Base-by-base conservation (phyloP, 106 monocot genomes). In the Vanilla planifolia region DNA sequence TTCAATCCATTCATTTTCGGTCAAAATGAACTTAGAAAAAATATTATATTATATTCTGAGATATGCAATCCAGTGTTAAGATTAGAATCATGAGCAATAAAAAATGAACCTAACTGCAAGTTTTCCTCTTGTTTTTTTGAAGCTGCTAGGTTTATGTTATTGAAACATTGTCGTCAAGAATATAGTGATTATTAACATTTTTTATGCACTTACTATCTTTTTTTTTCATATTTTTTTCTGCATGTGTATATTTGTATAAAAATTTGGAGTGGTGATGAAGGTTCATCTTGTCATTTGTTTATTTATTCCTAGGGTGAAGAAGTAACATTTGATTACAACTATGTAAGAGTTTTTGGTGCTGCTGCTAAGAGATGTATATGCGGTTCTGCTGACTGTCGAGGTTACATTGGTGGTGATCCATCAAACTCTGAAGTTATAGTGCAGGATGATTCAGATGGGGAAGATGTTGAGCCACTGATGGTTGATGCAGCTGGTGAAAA, bases 281-380 rank as follows among this genome's bases (percentile, higher is more conserved):
- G 48, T 13, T 13, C 11, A 33, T 29, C 19, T 30, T 63, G 10
- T 63, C 45, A 4, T 36, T 15, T 24, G 2, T 5, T 52, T 21
- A 5, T 37, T 6, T 55, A 40, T 62, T 70, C 35, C 51, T 53
- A 98, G 96, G 96, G 85, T 47, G 96, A 98, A 74, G 96, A 98
- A 67, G 68, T 98, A 15, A 98, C 96, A 60, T 98, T 98, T 71
- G 88, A 98, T 68, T 98, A 98, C 74, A 98, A 98, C 59, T 98
- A 91, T 64, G 96, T 84, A 33, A 48, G 91, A 24, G 88, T 98
- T n/a, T 73, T 85, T 70, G 96, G 96, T 41, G 96, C 96, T 63
- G 96, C 91, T 70, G 91, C 77, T 14, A 91, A 98, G 72, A 98
- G 80, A 66, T 98, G 96, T 65, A 59, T 92, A 24, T 98, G 96